phyloP scores from a whole-genome alignment of 148 eudicot species.

The Chenopodium berlandieri region DNA sequence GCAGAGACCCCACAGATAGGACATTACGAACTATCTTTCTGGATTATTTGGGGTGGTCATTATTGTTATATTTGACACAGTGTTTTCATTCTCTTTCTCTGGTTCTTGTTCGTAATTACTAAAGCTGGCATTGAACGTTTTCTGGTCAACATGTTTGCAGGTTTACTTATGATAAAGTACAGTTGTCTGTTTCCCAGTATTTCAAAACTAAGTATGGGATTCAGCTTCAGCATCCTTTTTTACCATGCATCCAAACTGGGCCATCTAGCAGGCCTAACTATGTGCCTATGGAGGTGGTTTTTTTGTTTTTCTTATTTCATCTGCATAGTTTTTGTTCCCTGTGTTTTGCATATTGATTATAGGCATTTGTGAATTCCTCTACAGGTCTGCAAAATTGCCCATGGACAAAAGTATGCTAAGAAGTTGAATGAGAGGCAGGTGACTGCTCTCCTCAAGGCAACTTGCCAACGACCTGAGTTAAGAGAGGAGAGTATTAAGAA shows the following conservation, averaged over 20 bases:
- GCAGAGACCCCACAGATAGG: too few species aligned
- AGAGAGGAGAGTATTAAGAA: constrained; percentile 45
- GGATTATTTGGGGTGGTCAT: too few species aligned
- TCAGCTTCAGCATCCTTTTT: constrained; percentile 28
- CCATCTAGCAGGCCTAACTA: constrained; percentile 43
- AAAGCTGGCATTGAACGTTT: neutral
- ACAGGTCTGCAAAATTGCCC: constrained; percentile 53
- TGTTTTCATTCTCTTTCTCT: too few species aligned
- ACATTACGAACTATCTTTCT: too few species aligned
- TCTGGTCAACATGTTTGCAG: constrained; percentile 26
- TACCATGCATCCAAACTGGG: constrained; percentile 76
- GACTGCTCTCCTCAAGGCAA: constrained; percentile 55
- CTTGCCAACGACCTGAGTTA: constrained; percentile 69
- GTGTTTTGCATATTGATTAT: neutral
- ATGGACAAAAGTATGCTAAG: constrained; percentile 58
- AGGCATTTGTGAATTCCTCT: neutral
- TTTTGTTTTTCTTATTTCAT: neutral
- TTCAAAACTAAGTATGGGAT: constrained; percentile 46
- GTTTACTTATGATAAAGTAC: constrained; percentile 36
- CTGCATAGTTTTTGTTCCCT: neutral
- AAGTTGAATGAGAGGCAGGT: constrained; percentile 77
- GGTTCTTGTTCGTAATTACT: neutral
- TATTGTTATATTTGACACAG: too few species aligned
- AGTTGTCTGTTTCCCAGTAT: constrained; percentile 52
- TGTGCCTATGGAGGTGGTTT: constrained; percentile 82